A percentile compares a stretch with the other conserved stretches of the same genome.
Evolutionary conservation across 768 basidiomycete species (phyloP).

Genomic region (Mycena chlorophos): DNA sequence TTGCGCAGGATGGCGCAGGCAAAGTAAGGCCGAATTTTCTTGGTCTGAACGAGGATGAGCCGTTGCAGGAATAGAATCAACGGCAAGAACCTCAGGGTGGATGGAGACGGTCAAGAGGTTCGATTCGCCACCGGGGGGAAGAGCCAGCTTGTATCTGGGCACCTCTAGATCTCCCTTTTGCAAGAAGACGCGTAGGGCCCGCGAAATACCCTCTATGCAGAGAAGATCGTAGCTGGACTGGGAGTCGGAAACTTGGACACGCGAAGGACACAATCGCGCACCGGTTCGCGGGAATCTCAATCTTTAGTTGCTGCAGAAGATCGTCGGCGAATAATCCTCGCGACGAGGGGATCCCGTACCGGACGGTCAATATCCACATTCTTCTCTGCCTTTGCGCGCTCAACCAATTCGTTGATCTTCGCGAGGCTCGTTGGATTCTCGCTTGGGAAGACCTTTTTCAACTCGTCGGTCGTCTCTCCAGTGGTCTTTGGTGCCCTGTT

Average conservation of each 20-base stretch:
- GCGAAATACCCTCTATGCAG: constrained; percentile 93
- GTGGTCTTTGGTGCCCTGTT: constrained; percentile 64
- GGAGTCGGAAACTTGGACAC: constrained; percentile 8
- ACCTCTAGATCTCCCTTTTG: constrained; percentile 52
- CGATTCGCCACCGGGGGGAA: constrained; percentile 67
- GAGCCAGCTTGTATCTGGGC: constrained; percentile 72
- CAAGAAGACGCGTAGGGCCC: constrained; percentile 83
- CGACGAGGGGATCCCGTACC: neutral
- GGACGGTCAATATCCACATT: constrained; percentile 1
- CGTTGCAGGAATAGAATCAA: neutral
- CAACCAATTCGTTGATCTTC: neutral
- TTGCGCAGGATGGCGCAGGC: constrained; percentile 90
- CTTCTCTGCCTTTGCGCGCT: neutral
- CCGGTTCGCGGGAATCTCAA: constrained; percentile 99
- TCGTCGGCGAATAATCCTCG: neutral
- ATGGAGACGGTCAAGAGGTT: constrained; percentile 67
- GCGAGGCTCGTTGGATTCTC: constrained; percentile 70
- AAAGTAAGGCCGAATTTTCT: constrained; percentile 85
- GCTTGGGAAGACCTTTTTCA: constrained; percentile 80
- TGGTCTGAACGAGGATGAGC: constrained; percentile 49
- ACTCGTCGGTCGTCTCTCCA: constrained; percentile 76
- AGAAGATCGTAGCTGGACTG: constrained; percentile 86
- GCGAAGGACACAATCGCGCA: constrained; percentile 24
- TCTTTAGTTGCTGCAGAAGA: constrained; percentile 83
- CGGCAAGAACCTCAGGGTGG: constrained; percentile 62